Conservation (phyloP, 75 land plant genomes). For the Cryptomeria japonica region DNA sequence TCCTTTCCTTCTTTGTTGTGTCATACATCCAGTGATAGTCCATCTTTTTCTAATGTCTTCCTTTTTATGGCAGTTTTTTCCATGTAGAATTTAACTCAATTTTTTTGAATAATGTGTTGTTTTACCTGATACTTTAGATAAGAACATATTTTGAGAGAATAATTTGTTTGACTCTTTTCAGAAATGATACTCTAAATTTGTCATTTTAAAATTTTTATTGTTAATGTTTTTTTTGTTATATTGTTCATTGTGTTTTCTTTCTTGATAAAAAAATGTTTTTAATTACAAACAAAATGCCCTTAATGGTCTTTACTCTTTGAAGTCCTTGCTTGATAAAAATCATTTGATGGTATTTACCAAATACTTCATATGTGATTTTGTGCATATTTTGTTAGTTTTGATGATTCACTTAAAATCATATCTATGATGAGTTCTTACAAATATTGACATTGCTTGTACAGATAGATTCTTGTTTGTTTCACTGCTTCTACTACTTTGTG, state of each 20-base stretch:
- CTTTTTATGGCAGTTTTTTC: not conserved
- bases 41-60: not conserved
- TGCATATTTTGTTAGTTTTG: not conserved
- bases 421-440: not conserved
- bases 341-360: slow-evolving; percentile 1
- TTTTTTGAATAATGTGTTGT: not conserved
- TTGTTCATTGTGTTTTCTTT: not conserved
- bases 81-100: not conserved
- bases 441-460: not conserved
- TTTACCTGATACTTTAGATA: not conserved
- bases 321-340: not conserved
- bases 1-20: not conserved
- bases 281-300: not conserved
- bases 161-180: not conserved
- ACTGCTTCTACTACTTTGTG: slow-evolving; percentile 83
- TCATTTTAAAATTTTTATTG: not conserved
- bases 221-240: not conserved
- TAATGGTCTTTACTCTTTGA: not conserved
- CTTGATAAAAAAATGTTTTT: not conserved
- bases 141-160: not conserved
- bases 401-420: not conserved
- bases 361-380: not conserved
- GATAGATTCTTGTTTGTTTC: slow-evolving; percentile 34
- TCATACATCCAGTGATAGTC: not conserved
- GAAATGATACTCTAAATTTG: not conserved